Percentiles rank a stretch among this genome's conserved stretches.
phyloP scores from a whole-genome alignment of 2,329 filamentous ascomycete genomes.

The Diaporthe sp. region DNA sequence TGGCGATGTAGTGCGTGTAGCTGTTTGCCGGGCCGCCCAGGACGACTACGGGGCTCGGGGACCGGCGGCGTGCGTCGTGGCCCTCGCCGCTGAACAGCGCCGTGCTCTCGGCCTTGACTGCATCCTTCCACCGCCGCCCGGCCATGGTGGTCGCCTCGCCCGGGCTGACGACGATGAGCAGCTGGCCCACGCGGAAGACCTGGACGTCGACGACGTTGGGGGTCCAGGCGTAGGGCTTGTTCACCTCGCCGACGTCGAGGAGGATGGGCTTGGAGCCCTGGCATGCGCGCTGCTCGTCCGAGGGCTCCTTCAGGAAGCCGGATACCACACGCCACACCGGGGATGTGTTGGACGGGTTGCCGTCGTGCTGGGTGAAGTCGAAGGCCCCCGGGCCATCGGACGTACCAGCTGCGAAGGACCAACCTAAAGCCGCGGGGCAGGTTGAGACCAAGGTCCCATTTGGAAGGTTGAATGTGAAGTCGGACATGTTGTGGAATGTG shows the following conservation, averaged over 20 bases:
- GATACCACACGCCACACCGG: conserved; percentile 86
- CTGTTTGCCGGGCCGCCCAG: conserved; percentile 90
- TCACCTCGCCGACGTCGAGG: conserved; percentile 87
- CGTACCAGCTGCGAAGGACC: conserved; percentile 92
- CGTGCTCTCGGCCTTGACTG: conserved; percentile 67
- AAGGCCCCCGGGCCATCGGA: conserved; percentile 91
- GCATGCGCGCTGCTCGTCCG: conserved; percentile 76
- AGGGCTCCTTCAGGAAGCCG: conserved; percentile 76
- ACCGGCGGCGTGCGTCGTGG: conserved; percentile 51
- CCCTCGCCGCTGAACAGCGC: conserved; percentile 47
- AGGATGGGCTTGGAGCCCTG: conserved; percentile 87
- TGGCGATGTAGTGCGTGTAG: conserved; percentile 86
- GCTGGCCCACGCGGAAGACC: conserved; percentile 82
- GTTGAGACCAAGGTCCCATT: conserved; percentile 79
- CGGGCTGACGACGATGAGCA: conserved; percentile 85
- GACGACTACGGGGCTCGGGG: conserved; percentile 73
- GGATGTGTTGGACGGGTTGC: conserved; percentile 70
- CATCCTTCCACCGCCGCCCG: conserved; percentile 84
- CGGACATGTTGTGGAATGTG: conserved; percentile 84
- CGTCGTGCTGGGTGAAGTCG: conserved; percentile 91
- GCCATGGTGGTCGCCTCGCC: conserved; percentile 95
- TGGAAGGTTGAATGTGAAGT: conserved; percentile 77
- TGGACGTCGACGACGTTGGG: conserved; percentile 94
- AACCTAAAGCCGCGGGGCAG: conserved; percentile 89
- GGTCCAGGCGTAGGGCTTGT: conserved; percentile 83